Evolutionary conservation across 2,329 filamentous ascomycete genomes (phyloP).

Genomic region (Alternaria sp.): DNA sequence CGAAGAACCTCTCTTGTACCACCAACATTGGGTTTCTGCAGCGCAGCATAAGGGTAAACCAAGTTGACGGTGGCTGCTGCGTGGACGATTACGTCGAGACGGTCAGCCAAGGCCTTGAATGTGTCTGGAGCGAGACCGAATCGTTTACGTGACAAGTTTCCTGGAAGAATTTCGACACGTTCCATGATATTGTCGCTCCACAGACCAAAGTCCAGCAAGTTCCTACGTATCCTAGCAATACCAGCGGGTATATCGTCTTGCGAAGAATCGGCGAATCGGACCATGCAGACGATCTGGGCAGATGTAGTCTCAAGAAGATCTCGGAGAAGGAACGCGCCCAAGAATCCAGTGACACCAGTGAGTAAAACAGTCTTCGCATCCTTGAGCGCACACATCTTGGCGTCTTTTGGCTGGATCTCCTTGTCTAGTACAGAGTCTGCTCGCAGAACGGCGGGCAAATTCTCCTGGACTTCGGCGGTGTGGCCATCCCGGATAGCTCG

Average conservation of each 20-base stretch:
- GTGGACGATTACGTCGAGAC: conserved; percentile 76
- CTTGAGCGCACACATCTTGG: conserved; percentile 64
- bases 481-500: conserved; percentile 73
- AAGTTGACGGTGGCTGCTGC: conserved; percentile 75
- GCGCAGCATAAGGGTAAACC: conserved; percentile 79
- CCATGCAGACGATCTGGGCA: conserved; percentile 73
- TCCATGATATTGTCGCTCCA: conserved; percentile 81
- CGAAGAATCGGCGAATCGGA: conserved; percentile 72
- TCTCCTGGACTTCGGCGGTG: conserved; percentile 75
- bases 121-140: conserved; percentile 70
- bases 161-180: conserved; percentile 76
- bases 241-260: conserved; percentile 69
- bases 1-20: conserved; percentile 79
- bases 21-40: conserved; percentile 76
- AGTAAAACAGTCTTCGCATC: conserved; percentile 73
- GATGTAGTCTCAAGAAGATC: conserved; percentile 71
- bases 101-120: conserved; percentile 69
- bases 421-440: conserved; percentile 71
- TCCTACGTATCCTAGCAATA: conserved; percentile 75
- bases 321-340: conserved; percentile 76
- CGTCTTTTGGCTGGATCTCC: conserved; percentile 66
- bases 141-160: conserved; percentile 71
- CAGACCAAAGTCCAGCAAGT: conserved; percentile 77
- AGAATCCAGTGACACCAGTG: conserved; percentile 77
- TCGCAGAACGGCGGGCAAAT: conserved; percentile 72